Evolutionary conservation across 495 filamentous ascomycete genomes (phyloP).

Genomic region (Penicillium pulvis): DNA sequence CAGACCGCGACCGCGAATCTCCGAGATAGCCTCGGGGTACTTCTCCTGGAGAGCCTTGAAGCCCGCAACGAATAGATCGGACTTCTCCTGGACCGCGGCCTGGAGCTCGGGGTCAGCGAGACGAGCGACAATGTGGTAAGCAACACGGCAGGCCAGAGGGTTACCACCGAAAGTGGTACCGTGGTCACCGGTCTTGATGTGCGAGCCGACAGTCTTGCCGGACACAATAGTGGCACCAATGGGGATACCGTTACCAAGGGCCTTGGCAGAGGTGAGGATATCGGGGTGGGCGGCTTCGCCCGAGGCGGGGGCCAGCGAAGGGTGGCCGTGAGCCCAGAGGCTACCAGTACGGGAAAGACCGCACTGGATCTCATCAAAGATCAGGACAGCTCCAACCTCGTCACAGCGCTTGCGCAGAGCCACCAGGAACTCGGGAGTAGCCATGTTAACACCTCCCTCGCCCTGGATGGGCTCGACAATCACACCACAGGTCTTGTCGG

Average conservation of each 20-base stretch:
- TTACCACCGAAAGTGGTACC: slow-evolving; percentile 98
- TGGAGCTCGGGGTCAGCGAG: slow-evolving; percentile 68
- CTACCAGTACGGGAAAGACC: slow-evolving; percentile 82
- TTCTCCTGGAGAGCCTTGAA: slow-evolving; percentile 64
- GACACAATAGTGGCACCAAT: slow-evolving; percentile 87
- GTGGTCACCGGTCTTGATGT: slow-evolving; percentile 90
- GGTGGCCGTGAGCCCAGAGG: slow-evolving; percentile 87
- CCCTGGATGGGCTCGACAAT: slow-evolving; percentile 98
- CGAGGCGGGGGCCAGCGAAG: slow-evolving; percentile 43
- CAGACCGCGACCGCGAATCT: slow-evolving; percentile 81
- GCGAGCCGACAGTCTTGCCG: slow-evolving; percentile 70
- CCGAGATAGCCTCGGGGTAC: slow-evolving; percentile 71
- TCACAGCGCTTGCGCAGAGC: slow-evolving; percentile 79
- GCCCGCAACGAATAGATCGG: slow-evolving; percentile 60
- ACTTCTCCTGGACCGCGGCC: slow-evolving; percentile 63
- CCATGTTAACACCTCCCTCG: slow-evolving; percentile 89
- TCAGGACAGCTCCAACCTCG: slow-evolving; percentile 83
- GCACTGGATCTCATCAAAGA: slow-evolving; percentile 97
- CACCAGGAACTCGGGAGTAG: slow-evolving; percentile 75
- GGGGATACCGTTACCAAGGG: slow-evolving; percentile 93
- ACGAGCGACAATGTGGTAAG: slow-evolving; percentile 77
- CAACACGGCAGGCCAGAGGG: slow-evolving; percentile 81
- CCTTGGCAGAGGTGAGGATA: slow-evolving; percentile 91
- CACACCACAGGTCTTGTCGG: slow-evolving; percentile 86
- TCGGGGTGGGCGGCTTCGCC: slow-evolving; percentile 81